These are phyloP conservation scores for Termitomyces sp. DNA, from an alignment of 768 basidiomycete species.

Conservation along the genomic window DNA sequence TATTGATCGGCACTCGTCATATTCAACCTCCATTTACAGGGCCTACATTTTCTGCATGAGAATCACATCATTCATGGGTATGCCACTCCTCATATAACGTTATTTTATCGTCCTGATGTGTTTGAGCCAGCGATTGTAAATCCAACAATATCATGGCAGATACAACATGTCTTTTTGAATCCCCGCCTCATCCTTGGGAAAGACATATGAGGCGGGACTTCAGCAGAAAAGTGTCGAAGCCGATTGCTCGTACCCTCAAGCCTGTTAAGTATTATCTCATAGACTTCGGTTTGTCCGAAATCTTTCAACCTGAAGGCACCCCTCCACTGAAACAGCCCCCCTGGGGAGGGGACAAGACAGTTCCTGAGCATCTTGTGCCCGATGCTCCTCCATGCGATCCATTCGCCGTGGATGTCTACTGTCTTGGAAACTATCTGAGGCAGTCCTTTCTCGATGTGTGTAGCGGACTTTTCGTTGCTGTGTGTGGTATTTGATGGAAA, in stretches of 20 bases:
- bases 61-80: constrained; percentile 28
- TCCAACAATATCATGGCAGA: constrained; percentile 16
- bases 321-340: too few relatives aligned
- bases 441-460: constrained; percentile 13
- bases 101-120: not conserved
- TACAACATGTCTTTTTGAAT: not conserved
- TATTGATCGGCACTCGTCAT: constrained; percentile 8
- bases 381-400: constrained; percentile 19
- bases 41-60: constrained; percentile 27
- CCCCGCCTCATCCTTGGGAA: constrained; percentile 8
- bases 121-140: constrained; percentile 10
- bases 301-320: too few relatives aligned
- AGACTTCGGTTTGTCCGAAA: too few relatives aligned
- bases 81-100: not conserved
- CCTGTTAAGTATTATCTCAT: too few relatives aligned
- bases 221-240: too few relatives aligned
- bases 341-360: constrained; percentile 27
- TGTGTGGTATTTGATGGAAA: not conserved
- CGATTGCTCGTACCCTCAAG: too few relatives aligned
- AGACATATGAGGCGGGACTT: not conserved
- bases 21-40: constrained; percentile 11
- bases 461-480: not conserved
- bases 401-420: constrained; percentile 31
- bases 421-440: constrained; percentile 27
- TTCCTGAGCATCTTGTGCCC: constrained; percentile 25